Conservation (phyloP, 495 filamentous ascomycete species). For the Lasiosphaeris hirsuta region DNA sequence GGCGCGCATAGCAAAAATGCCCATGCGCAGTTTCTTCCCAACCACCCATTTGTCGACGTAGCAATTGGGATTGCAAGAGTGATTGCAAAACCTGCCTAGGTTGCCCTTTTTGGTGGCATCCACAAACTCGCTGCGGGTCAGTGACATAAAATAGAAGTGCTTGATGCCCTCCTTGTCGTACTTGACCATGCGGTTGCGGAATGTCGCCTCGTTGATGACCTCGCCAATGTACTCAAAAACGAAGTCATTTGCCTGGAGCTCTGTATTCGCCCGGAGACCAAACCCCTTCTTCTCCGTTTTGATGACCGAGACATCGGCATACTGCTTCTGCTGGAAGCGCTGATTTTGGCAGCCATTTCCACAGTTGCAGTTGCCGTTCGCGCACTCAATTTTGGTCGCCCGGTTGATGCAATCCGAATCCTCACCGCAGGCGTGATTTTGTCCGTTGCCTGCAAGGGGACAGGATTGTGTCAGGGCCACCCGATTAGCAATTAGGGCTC, state of each 20-base stretch:
- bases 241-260: constrained; percentile 78
- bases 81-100: constrained; percentile 95
- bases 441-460: constrained; percentile 54
- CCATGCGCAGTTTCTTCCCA: constrained; percentile 97
- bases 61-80: constrained; percentile 98
- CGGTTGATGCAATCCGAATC: constrained; percentile 99
- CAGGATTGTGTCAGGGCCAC: constrained; percentile 13
- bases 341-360: constrained; percentile 88
- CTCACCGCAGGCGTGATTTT: constrained; percentile 88
- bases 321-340: constrained; percentile 87
- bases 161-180: constrained; percentile 96
- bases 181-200: constrained; percentile 80
- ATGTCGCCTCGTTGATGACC: constrained; percentile 88
- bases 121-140: constrained; percentile 93
- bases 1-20: constrained; percentile 88
- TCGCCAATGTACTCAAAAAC: constrained; percentile 99
- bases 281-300: constrained; percentile 97
- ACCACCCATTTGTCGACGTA: constrained; percentile 99
- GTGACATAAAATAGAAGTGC: constrained; percentile 99
- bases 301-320: constrained; percentile 89
- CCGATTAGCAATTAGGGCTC: constrained; percentile 14
- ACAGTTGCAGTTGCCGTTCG: constrained; percentile 78
- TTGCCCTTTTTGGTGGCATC: constrained; percentile 97
- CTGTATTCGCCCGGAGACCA: constrained; percentile 76
- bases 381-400: constrained; percentile 95